These are phyloP conservation scores for Climacium dendroides DNA, from an alignment of 225 moss, liverwort and hornwort genomes.

Conservation along the genomic window DNA sequence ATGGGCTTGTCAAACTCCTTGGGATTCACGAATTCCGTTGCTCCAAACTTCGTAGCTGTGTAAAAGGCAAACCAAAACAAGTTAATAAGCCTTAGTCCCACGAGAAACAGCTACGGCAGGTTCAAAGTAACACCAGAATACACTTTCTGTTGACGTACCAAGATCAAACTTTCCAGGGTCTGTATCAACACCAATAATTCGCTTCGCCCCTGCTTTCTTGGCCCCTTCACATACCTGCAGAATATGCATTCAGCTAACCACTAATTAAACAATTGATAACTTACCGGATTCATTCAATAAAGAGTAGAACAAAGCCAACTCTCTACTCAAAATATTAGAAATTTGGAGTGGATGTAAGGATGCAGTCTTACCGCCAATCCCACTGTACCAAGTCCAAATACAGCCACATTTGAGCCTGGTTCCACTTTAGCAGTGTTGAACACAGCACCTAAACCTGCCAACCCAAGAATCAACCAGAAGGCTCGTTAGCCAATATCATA, in stretches of 20 bases:
- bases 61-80: not conserved
- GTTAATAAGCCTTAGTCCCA: not conserved
- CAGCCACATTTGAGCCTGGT: slow-evolving; percentile 35
- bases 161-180: slow-evolving; percentile 49
- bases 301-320: not conserved
- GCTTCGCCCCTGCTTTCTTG: slow-evolving; percentile 69
- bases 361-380: slow-evolving; percentile 32
- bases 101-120: not conserved
- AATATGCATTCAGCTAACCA: not conserved
- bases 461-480: not conserved
- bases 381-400: slow-evolving; percentile 56
- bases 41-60: slow-evolving; percentile 60
- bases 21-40: slow-evolving; percentile 69
- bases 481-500: not conserved
- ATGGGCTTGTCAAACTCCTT: slow-evolving; percentile 71
- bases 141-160: slow-evolving; percentile 15
- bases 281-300: not conserved
- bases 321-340: not conserved
- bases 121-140: not conserved
- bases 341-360: not conserved
- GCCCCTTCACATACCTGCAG: slow-evolving; percentile 81
- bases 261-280: not conserved
- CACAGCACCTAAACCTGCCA: slow-evolving; percentile 44
- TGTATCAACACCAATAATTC: slow-evolving; percentile 77
- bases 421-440: slow-evolving; percentile 54